These are phyloP conservation scores for Crucibulum laeve DNA, from an alignment of 768 basidiomycete species.

Conservation along the genomic window DNA sequence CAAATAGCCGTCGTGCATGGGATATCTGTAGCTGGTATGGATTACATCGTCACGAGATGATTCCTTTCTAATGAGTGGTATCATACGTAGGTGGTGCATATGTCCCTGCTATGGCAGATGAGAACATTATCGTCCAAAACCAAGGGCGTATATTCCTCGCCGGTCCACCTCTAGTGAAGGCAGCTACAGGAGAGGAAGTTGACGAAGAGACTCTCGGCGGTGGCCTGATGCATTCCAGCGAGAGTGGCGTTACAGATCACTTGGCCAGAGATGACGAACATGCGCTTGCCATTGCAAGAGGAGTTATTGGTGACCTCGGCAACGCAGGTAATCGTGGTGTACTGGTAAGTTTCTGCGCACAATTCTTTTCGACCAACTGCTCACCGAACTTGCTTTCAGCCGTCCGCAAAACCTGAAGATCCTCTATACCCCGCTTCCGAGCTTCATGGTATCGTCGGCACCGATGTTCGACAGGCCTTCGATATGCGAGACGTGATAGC, in stretches of 20 bases:
- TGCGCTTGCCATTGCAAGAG: conserved; percentile 75
- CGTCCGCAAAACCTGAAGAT: conserved; percentile 54
- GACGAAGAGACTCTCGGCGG: conserved; percentile 92
- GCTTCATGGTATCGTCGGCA: conserved; percentile 88
- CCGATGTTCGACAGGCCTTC: conserved; percentile 82
- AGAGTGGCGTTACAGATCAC: conserved; percentile 89
- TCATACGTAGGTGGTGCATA: conserved; percentile 84
- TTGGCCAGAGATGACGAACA: conserved; percentile 83
- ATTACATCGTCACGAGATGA: neutral
- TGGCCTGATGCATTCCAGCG: conserved; percentile 86
- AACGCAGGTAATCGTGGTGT: conserved; percentile 46
- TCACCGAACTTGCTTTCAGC: conserved; percentile 31
- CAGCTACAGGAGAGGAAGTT: conserved; percentile 89
- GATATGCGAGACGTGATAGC: conserved; percentile 95
- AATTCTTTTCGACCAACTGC: neutral
- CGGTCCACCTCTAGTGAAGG: conserved; percentile 91
- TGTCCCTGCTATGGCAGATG: conserved; percentile 95
- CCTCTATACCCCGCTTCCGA: conserved; percentile 81
- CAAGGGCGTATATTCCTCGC: conserved; percentile 94
- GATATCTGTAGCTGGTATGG: conserved; percentile 81
- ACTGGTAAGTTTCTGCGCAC: conserved; percentile 34
- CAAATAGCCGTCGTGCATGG: conserved; percentile 94
- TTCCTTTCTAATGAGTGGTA: conserved; percentile 1
- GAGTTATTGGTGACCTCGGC: conserved; percentile 76
- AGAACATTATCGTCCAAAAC: conserved; percentile 85